Evolutionary conservation across 345 rosid genomes (phyloP).

Genomic region (Brassica carinata): DNA sequence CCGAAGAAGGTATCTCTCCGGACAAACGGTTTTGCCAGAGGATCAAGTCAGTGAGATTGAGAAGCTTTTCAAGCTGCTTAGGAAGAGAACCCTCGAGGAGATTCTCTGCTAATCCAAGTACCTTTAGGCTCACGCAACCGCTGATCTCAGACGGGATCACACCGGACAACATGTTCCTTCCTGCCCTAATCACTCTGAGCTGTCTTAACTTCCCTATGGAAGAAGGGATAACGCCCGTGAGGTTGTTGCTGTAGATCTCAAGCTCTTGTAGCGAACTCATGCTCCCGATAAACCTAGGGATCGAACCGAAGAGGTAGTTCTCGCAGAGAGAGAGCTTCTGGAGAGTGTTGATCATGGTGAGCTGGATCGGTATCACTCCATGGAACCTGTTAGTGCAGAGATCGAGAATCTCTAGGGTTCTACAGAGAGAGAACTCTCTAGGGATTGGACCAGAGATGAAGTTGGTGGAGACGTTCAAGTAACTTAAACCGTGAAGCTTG

Average conservation of each 20-base stretch:
- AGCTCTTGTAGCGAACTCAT: conserved; percentile 60
- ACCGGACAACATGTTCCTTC: conserved; percentile 66
- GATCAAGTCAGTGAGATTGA: conserved; percentile 60
- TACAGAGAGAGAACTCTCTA: conserved; percentile 48
- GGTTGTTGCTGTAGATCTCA: conserved; percentile 68
- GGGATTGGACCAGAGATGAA: conserved; percentile 62
- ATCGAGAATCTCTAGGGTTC: conserved; percentile 52
- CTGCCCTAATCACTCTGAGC: conserved; percentile 66
- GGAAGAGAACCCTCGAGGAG: conserved; percentile 71
- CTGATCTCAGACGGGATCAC: conserved; percentile 69
- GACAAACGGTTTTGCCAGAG: conserved; percentile 73
- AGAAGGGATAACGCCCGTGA: conserved; percentile 66
- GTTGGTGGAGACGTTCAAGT: conserved; percentile 57
- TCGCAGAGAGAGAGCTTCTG: conserved; percentile 55
- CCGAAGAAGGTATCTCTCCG: conserved; percentile 61
- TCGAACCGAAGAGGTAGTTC: conserved; percentile 56
- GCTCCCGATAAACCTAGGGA: conserved; percentile 59
- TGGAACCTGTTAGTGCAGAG: conserved; percentile 76
- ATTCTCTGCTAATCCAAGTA: conserved; percentile 83
- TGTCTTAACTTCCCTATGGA: conserved; percentile 54
- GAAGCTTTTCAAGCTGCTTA: conserved; percentile 56
- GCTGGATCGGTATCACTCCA: conserved; percentile 59
- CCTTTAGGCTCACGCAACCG: conserved; percentile 64
- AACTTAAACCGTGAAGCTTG: conserved; percentile 46
- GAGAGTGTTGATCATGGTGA: conserved; percentile 52